Base-by-base conservation (phyloP, 495 filamentous ascomycete species). In the Neurospora tetrasperma region DNA sequence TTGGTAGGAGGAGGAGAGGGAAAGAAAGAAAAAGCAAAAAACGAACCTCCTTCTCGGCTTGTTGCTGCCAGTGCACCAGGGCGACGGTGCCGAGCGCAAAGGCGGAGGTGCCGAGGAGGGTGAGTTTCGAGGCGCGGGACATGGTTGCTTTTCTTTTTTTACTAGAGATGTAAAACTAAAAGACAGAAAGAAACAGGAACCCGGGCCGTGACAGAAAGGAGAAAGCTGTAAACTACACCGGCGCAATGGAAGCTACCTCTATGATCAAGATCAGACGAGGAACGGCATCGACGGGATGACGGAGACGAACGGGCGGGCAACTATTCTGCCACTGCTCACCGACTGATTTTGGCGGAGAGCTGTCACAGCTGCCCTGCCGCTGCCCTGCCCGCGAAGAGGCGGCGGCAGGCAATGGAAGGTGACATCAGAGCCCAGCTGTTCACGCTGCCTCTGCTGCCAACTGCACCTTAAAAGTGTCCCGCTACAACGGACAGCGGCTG, bases 31-130 rank as follows among this genome's bases (percentile, higher is more conserved):
- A 66, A 73, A 46, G 41, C 35, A 27, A 16, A 16, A 5, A 11
- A 81, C 88, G 71, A 83, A 97, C 95, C 79, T 89, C 88, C 86
- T 93, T 92, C 80, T 99, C 96, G n/a, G 87, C 82, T 75, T 90
- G 88, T 81, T 99, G 96, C 73, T 91, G 85, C 82, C 90, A 92
- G 80, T 99, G 96, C 70, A 99, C 96, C 80, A 97, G 92, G 71
- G 89, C 86, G 73, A 98, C 88, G 46, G 94, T 95, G 66, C 88
- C 86, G 23, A 89, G 85, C 16, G 94, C 93, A 73, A 91, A 90
- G 69, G 93, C 83, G 31, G 91, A 89, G 0, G 94, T 98, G 42
- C 86, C 87, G 39, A 89, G 86, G 18, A 99, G 86, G 11, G 96
- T 98, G 74, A 93, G 79, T 79, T 97, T 97, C 2, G 96, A 91